Evolutionary conservation across 2,329 filamentous ascomycete species (phyloP).

Genomic region (Ophiostoma tasmaniense): DNA sequence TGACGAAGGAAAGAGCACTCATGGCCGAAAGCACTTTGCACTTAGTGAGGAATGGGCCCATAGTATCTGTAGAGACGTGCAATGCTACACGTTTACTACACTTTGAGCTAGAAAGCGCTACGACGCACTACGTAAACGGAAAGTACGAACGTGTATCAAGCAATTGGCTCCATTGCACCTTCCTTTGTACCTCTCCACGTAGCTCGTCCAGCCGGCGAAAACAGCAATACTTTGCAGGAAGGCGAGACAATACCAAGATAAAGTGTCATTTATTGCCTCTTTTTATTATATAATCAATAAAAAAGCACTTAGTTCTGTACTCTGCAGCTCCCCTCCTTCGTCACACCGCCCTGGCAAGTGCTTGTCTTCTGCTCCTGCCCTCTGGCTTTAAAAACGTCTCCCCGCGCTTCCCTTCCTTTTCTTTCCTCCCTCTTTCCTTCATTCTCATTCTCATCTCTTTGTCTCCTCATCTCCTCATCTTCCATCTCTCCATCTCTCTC

Average conservation of each 20-base stretch:
- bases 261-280: background rate
- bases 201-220: background rate
- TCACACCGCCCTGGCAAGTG: slow-evolving; percentile 18
- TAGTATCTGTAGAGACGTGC: background rate
- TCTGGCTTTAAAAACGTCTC: slow-evolving; percentile 15
- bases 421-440: slow-evolving; percentile 9
- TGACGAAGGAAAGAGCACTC: background rate
- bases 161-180: slow-evolving; percentile 4
- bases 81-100: too few relatives aligned
- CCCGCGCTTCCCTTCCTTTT: slow-evolving; percentile 10
- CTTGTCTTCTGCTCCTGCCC: slow-evolving; percentile 1
- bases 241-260: background rate
- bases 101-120: background rate
- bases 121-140: background rate
- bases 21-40: background rate
- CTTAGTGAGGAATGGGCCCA: background rate
- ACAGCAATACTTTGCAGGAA: background rate
- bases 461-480: background rate
- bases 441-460: slow-evolving; percentile 6
- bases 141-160: slow-evolving; percentile 1
- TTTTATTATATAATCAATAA: background rate
- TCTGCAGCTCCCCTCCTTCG: slow-evolving; percentile 11
- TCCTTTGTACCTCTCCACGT: slow-evolving; percentile 9
- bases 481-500: slow-evolving; percentile 9
- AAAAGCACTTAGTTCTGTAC: background rate